Evolutionary conservation across 495 filamentous ascomycete species (phyloP).

Genomic region (Rostrohypoxylon terebratum): DNA sequence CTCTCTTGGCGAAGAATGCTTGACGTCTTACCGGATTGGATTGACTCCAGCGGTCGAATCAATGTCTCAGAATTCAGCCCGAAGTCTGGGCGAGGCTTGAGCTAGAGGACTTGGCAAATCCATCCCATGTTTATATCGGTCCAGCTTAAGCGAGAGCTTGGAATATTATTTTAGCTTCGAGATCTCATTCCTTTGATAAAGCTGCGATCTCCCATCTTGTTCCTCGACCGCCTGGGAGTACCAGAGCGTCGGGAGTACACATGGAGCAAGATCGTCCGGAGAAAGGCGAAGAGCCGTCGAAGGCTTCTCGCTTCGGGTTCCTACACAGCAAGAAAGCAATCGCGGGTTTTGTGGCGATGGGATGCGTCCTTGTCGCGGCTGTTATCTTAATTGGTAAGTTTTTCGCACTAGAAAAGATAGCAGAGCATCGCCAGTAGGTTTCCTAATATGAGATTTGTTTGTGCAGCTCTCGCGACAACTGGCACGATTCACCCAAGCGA

Average conservation of each 20-base stretch:
- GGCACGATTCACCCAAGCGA: conserved; percentile 23
- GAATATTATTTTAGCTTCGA: conserved; percentile 21
- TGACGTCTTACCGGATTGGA: conserved; percentile 19
- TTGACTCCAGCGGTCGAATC: conserved; percentile 23
- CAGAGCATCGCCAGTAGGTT: not conserved
- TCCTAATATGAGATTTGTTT: conserved; percentile 10
- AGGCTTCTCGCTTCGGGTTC: conserved; percentile 18
- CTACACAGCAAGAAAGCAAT: conserved; percentile 30
- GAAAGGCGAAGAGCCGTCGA: conserved; percentile 17
- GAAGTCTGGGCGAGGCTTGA: not conserved
- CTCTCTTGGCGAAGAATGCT: conserved; percentile 25
- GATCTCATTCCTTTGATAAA: conserved; percentile 10
- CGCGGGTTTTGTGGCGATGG: conserved; percentile 12
- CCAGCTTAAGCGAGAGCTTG: not conserved
- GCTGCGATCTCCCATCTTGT: not conserved
- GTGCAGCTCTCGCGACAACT: conserved; percentile 26
- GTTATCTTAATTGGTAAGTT: conserved; percentile 37
- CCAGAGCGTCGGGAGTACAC: conserved; percentile 2
- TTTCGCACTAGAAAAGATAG: not conserved
- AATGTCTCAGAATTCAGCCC: conserved; percentile 10
- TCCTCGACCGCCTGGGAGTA: not conserved
- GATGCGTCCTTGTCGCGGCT: conserved; percentile 12
- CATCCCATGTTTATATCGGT: conserved; percentile 18
- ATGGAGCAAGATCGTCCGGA: conserved; percentile 28
- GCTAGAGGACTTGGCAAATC: conserved; percentile 39